These are phyloP conservation scores for Fusarium albosuccineum DNA, from an alignment of 2,329 filamentous ascomycete species.

Conservation along the genomic window DNA sequence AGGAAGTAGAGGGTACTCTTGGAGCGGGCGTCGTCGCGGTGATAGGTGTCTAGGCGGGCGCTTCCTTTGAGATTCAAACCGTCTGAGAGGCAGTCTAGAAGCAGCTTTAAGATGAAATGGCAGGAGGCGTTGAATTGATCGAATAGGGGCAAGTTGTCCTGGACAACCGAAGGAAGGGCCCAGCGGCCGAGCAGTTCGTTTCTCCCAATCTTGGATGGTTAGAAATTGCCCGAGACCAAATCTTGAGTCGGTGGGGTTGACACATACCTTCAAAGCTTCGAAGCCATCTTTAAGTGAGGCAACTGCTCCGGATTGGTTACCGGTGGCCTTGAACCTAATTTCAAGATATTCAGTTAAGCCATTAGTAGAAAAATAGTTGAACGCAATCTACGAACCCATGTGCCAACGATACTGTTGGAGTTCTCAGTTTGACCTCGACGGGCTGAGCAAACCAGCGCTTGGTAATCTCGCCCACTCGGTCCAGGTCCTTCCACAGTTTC, in stretches of 20 bases:
- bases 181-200: constrained; percentile 15
- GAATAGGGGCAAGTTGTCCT: constrained; percentile 13
- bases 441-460: constrained; percentile 21
- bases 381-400: neutral
- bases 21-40: constrained; percentile 19
- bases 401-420: constrained; percentile 23
- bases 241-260: no score
- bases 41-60: constrained; percentile 8
- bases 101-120: constrained; percentile 20
- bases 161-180: constrained; percentile 16
- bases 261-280: constrained; percentile 21
- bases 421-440: constrained; percentile 17
- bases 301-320: constrained; percentile 19
- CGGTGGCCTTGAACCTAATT: constrained; percentile 20
- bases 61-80: neutral
- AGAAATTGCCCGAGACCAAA: neutral
- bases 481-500: constrained; percentile 15
- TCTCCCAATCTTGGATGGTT: neutral
- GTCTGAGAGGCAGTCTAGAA: constrained; percentile 21
- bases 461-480: neutral
- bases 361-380: neutral
- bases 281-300: constrained; percentile 14
- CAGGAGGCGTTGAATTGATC: constrained; percentile 16
- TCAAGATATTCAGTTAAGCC: neutral
- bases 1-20: constrained; percentile 28